phyloP scores from a whole-genome alignment of 768 basidiomycete species.

The Coprinopsis marcescibilis region DNA sequence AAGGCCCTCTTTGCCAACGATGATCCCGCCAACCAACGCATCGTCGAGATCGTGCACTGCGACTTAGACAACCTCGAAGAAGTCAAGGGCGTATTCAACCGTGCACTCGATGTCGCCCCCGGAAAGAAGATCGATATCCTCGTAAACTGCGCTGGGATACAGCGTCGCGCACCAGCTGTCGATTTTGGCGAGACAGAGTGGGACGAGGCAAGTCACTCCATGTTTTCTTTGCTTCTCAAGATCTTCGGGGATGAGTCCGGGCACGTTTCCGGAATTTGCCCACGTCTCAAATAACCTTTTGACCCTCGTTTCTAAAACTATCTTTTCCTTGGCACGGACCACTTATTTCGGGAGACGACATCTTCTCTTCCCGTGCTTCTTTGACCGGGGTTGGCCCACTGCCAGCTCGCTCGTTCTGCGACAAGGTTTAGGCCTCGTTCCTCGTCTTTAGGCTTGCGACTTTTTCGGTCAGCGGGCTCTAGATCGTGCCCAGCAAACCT shows the following conservation, averaged over 20 bases:
- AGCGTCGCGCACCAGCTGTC: constrained; percentile 51
- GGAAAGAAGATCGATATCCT: constrained; percentile 47
- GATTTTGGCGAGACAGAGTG: constrained; percentile 62
- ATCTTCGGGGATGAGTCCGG: neutral
- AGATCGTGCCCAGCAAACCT: no score
- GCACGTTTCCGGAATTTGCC: neutral
- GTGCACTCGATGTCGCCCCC: constrained; percentile 34
- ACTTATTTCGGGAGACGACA: no score
- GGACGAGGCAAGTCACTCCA: constrained; percentile 46
- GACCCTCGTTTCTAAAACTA: constrained; percentile 5
- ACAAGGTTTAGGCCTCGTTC: no score
- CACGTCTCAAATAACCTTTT: no score
- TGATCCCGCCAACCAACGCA: constrained; percentile 6
- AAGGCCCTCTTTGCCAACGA: constrained; percentile 28
- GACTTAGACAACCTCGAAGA: constrained; percentile 35
- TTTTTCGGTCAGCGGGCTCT: no score
- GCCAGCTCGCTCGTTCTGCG: no score
- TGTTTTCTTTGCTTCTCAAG: neutral
- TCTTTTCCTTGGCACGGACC: no score
- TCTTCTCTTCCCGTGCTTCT: no score
- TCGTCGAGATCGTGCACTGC: constrained; percentile 31
- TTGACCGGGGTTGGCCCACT: no score
- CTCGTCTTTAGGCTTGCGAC: no score
- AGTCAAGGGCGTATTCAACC: constrained; percentile 36
- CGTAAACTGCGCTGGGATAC: constrained; percentile 68